phyloP scores from a whole-genome alignment of 2,329 filamentous ascomycete genomes.

The Thielaviopsis punctulata region DNA sequence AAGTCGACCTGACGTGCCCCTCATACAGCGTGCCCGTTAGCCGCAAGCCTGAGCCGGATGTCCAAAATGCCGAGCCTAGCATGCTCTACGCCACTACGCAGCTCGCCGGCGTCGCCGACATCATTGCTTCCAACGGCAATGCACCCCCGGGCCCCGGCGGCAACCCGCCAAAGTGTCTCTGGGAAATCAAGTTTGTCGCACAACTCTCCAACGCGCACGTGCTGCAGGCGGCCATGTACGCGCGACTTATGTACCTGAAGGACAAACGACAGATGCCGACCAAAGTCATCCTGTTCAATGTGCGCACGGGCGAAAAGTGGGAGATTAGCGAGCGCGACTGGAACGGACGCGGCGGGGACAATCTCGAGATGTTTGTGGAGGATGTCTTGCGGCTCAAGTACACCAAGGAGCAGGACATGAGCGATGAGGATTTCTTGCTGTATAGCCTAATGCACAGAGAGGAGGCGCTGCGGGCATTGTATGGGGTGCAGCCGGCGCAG shows the following conservation, averaged over 20 bases:
- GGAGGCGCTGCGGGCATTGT: background rate
- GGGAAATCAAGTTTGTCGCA: constrained; percentile 19
- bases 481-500: background rate
- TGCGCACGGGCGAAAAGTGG: constrained; percentile 16
- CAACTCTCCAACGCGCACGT: constrained; percentile 16
- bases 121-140: constrained; percentile 4
- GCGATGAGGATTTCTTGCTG: constrained; percentile 12
- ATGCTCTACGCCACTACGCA: background rate
- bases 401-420: constrained; percentile 3
- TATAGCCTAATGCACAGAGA: background rate
- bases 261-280: constrained; percentile 11
- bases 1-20: background rate
- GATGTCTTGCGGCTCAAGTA: constrained; percentile 14
- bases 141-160: background rate
- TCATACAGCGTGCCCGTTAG: background rate
- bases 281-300: constrained; percentile 16
- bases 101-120: background rate
- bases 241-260: constrained; percentile 13
- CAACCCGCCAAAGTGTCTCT: constrained; percentile 12
- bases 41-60: background rate
- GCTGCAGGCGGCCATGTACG: constrained; percentile 17
- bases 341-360: background rate
- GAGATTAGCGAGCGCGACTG: constrained; percentile 12
- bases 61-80: background rate
- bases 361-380: constrained; percentile 11